Evolutionary conservation across 2,329 filamentous ascomycete genomes (phyloP), one percentile per base, ranked within the genome.

Genomic region (Neonectria magnoliae): DNA sequence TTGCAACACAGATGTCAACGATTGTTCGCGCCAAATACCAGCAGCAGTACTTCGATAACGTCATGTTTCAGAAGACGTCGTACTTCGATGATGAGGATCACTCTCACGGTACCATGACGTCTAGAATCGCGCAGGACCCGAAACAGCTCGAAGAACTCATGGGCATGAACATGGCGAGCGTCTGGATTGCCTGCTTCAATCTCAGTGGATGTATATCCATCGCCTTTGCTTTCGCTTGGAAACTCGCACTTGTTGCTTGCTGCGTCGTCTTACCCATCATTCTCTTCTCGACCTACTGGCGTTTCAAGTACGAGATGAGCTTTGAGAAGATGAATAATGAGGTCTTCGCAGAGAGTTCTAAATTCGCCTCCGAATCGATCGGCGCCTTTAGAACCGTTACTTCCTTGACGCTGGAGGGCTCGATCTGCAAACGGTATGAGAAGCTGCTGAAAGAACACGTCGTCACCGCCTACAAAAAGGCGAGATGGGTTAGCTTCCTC

Each of bases 151-250:
- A 90, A 74, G 87, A 91, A 75, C 80, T 91, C 6, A 84, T 90
- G 71, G 87, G 87, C 5, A 79, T 85, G 50, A 90, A 91, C 72
- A 87, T 91, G 83, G 84, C 88, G 2, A 83, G 92, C 68, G 84
- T 88, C 2, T 83, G 83, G 64, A 86, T 90, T 20, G 88, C 90
- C 9, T 73, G 91, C 22, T 90, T 93, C 74, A 90, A 87, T 53
- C 78, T 94, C 3, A 71, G 88, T 9, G 91, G 91, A 0, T 88
- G 87, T 8, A 78, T 93, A 14, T 81, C 85, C 47, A 90, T 94
- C 56, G 84, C 90, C 1, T 93, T 93, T 71, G 81, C 85, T 4
- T 93, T 91, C 74, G 90, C 90, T 1, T 94, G 92, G 92, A 94
- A 93, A 75, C 82, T 95, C 9, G 88, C 90, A 0, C 79, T 93